Percentiles rank a stretch among this genome's conserved stretches.
phyloP scores from a whole-genome alignment of 257 asterid species.

The Primulina eburnea region DNA sequence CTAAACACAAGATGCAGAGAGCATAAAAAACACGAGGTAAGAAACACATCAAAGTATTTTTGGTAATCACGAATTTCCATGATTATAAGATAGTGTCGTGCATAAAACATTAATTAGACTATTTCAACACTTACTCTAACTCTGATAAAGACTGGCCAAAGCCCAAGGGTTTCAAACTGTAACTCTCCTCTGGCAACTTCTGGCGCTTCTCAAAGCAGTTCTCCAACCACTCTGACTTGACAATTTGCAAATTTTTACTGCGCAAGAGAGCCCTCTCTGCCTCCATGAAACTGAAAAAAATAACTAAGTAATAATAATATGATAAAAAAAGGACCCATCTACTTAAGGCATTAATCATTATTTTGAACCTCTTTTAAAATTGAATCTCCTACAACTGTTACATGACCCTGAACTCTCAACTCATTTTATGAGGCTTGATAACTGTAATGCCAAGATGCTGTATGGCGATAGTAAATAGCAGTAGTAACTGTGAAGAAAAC shows the following conservation, averaged over 20 bases:
- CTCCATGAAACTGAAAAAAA: slow-evolving; percentile 60
- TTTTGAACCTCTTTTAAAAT: background rate
- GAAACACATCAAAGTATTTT: background rate
- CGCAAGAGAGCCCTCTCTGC: slow-evolving; percentile 46
- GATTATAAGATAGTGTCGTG: slow-evolving; percentile 12
- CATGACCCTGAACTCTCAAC: background rate
- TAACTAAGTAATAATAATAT: slow-evolving; percentile 12
- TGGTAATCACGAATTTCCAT: background rate
- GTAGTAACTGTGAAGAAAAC: background rate
- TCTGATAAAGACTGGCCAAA: slow-evolving; percentile 36
- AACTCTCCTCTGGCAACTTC: slow-evolving; percentile 60
- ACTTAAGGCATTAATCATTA: slow-evolving; percentile 8
- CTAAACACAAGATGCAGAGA: too few species aligned
- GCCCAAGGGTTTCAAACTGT: slow-evolving; percentile 54
- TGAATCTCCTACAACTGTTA: slow-evolving; percentile 5
- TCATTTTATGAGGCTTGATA: background rate
- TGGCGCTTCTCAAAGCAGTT: slow-evolving; percentile 55
- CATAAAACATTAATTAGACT: slow-evolving; percentile 12
- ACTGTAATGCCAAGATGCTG: background rate
- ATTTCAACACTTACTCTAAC: slow-evolving; percentile 44
- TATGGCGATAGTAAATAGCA: background rate
- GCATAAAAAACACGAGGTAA: too few species aligned
- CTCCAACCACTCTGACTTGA: slow-evolving; percentile 77
- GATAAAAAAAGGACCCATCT: slow-evolving; percentile 4
- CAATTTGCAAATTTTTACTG: slow-evolving; percentile 54